Percentiles rank a stretch among this genome's conserved stretches.
Conservation (phyloP, 1,284 basidiomycete species). For the Phlebopus sp. region DNA sequence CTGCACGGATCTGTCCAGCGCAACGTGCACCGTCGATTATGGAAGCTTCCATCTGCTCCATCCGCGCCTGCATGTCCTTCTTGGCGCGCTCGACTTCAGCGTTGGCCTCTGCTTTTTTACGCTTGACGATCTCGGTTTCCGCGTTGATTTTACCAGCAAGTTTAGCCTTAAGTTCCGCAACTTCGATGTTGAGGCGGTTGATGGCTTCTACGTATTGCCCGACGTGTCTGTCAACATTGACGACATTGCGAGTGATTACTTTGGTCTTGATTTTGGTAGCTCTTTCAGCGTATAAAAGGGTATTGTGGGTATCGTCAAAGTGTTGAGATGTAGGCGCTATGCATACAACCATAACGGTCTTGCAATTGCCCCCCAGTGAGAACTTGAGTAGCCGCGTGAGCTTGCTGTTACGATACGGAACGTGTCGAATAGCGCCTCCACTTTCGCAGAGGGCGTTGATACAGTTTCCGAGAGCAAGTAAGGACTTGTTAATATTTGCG, state of each 20-base stretch:
- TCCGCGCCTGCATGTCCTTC: slow-evolving; percentile 65
- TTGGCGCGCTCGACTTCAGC: slow-evolving; percentile 70
- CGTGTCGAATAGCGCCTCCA: slow-evolving; percentile 78
- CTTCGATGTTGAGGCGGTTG: slow-evolving; percentile 79
- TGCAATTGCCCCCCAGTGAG: slow-evolving; percentile 95
- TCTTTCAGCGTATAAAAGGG: slow-evolving; percentile 91
- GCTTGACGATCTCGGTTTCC: slow-evolving; percentile 60
- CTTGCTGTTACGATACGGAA: slow-evolving; percentile 96
- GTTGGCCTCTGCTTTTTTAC: slow-evolving; percentile 66
- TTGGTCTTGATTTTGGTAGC: slow-evolving; percentile 98
- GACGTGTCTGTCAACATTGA: slow-evolving; percentile 90
- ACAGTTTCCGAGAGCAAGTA: slow-evolving; percentile 92
- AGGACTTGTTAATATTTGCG: slow-evolving; percentile 96
- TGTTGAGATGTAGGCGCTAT: slow-evolving; percentile 91
- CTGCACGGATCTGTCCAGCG: slow-evolving; percentile 71
- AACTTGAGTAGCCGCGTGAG: slow-evolving; percentile 95
- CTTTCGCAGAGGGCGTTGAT: slow-evolving; percentile 95
- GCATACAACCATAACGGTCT: slow-evolving; percentile 98
- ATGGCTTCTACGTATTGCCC: slow-evolving; percentile 94
- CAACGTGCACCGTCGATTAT: slow-evolving; percentile 79
- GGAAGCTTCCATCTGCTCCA: slow-evolving; percentile 63
- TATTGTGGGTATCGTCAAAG: slow-evolving; percentile 97
- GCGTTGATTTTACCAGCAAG: slow-evolving; percentile 64
- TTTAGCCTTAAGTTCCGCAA: slow-evolving; percentile 84
- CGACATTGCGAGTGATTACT: slow-evolving; percentile 87